Percentiles rank a stretch among this genome's conserved stretches.
Evolutionary conservation across 208 protist genomes (phyloP).

Genomic region (Crithidia sp.): DNA sequence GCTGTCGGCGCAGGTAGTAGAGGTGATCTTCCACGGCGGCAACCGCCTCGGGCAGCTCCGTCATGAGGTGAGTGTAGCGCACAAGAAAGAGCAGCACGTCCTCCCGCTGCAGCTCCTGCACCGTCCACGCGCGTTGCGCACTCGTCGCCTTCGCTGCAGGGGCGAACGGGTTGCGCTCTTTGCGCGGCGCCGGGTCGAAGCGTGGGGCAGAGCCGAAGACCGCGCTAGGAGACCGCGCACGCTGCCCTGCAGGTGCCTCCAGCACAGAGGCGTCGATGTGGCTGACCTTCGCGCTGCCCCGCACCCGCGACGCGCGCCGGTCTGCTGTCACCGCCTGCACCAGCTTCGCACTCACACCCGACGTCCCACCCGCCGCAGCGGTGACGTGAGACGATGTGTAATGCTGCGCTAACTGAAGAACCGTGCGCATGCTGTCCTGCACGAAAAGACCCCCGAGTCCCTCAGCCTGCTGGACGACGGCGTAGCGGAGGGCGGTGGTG

Average conservation of each 20-base stretch:
- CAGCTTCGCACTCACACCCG: conserved; percentile 3
- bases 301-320: conserved; percentile 1
- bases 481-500: conserved; percentile 26
- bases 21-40: conserved; percentile 60
- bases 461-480: conserved; percentile 45
- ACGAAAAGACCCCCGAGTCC: conserved; percentile 47
- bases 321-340: not conserved
- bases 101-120: conserved; percentile 50
- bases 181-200: conserved; percentile 16
- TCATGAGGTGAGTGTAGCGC: conserved; percentile 38
- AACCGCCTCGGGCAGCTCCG: conserved; percentile 55
- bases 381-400: conserved; percentile 37
- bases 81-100: conserved; percentile 68
- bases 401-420: conserved; percentile 61
- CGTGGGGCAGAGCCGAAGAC: conserved; percentile 30
- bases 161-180: conserved; percentile 53
- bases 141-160: conserved; percentile 20
- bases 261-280: not conserved
- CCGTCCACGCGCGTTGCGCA: conserved; percentile 37
- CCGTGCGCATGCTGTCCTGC: conserved; percentile 56
- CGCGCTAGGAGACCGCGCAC: conserved; percentile 15
- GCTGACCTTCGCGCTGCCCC: not conserved
- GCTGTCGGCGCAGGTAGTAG: conserved; percentile 39
- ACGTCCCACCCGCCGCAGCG: not conserved
- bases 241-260: not conserved